Evolutionary conservation across 257 asterid species (phyloP).

Genomic region (Anisodus acutangulus): DNA sequence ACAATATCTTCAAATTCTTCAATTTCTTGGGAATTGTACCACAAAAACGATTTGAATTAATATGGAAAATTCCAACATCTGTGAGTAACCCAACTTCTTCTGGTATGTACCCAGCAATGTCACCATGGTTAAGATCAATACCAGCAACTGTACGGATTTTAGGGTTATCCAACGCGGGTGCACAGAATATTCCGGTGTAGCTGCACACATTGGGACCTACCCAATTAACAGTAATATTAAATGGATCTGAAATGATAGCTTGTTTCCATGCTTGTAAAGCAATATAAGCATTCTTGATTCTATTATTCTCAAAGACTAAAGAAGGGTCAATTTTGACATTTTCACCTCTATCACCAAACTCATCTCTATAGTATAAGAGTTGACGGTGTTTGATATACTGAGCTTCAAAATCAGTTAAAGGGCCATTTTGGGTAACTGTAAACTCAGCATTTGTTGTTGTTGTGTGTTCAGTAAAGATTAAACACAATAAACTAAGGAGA

Average conservation of each 20-base stretch:
- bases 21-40: conserved; percentile 69
- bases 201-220: conserved; percentile 73
- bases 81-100: conserved; percentile 77
- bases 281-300: conserved; percentile 71
- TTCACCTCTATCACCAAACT: conserved; percentile 78
- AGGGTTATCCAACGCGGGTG: conserved; percentile 64
- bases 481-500: conserved; percentile 29
- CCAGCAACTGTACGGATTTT: conserved; percentile 68
- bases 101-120: conserved; percentile 87
- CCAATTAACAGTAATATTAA: conserved; percentile 65
- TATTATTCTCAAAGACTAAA: conserved; percentile 63
- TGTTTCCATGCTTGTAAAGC: conserved; percentile 91
- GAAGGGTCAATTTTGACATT: conserved; percentile 68
- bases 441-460: conserved; percentile 26
- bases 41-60: conserved; percentile 80
- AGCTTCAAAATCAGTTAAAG: conserved; percentile 61
- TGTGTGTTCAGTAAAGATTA: conserved; percentile 22
- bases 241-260: conserved; percentile 88
- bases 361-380: conserved; percentile 76
- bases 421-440: conserved; percentile 48
- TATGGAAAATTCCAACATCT: conserved; percentile 86
- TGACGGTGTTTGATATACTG: conserved; percentile 64
- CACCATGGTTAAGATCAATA: conserved; percentile 86
- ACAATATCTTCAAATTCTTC: conserved; percentile 55
- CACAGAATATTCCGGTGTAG: conserved; percentile 77